Percentiles rank a stretch among this genome's conserved stretches.
These are phyloP conservation scores for Conoideocrella luteorostrata DNA, from an alignment of 2,329 filamentous ascomycete species.

Conservation along the genomic window DNA sequence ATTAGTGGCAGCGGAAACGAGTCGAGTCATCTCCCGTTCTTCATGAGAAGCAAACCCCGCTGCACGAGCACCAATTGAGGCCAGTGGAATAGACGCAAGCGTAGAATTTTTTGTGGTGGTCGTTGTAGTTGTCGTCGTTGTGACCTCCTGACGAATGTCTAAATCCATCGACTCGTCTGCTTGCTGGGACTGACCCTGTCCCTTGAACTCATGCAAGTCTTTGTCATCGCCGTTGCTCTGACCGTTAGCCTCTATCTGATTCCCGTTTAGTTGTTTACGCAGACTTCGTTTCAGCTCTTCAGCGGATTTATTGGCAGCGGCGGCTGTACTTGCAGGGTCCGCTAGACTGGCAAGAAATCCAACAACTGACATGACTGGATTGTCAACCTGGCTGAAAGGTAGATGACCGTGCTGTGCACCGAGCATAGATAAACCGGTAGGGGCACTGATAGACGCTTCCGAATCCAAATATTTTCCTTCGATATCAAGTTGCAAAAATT, in stretches of 20 bases:
- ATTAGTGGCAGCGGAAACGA: slow-evolving; percentile 89
- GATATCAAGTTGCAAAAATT: slow-evolving; percentile 93
- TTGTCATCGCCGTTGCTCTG: slow-evolving; percentile 41
- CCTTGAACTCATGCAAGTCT: slow-evolving; percentile 1
- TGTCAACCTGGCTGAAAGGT: slow-evolving; percentile 88
- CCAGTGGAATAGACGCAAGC: slow-evolving; percentile 74
- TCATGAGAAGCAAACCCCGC: slow-evolving; percentile 89
- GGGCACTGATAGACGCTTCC: slow-evolving; percentile 46
- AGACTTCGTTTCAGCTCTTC: slow-evolving; percentile 78
- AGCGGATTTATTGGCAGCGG: slow-evolving; percentile 81
- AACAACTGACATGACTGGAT: slow-evolving; percentile 93
- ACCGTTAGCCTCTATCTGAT: slow-evolving; percentile 48
- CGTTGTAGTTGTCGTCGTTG: slow-evolving; percentile 44
- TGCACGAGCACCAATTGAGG: slow-evolving; percentile 77
- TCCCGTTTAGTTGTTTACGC: slow-evolving; percentile 66
- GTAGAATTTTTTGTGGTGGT: slow-evolving; percentile 41
- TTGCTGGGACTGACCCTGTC: slow-evolving; percentile 8
- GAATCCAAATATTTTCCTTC: slow-evolving; percentile 95
- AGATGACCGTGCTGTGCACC: slow-evolving; percentile 71
- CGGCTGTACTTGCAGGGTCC: slow-evolving; percentile 83
- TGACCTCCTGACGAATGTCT: slow-evolving; percentile 46
- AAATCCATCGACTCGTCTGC: slow-evolving; percentile 59
- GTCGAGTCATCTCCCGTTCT: slow-evolving; percentile 90
- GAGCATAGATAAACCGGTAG: slow-evolving; percentile 57
- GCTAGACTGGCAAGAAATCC: slow-evolving; percentile 88